Base-by-base conservation (phyloP, 768 basidiomycete genomes). In the Mycena chlorophos region DNA sequence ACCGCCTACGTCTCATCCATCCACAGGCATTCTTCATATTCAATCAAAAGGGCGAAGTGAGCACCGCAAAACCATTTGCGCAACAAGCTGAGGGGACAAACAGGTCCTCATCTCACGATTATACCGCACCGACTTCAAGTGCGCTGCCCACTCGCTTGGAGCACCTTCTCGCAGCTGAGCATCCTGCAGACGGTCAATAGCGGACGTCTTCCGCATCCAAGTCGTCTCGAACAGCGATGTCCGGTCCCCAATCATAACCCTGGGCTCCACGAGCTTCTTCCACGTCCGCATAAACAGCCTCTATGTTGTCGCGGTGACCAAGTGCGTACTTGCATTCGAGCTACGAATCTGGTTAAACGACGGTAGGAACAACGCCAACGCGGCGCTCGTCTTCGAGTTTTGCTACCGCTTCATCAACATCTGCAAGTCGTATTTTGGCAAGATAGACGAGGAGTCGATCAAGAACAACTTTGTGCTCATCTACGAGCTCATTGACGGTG, bases 401-500 rank as follows among this genome's bases (percentile, higher is more conserved):
- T 87, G 92, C 70, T 99, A 98, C 75, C 87, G 93, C 29, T 96
- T 99, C 73, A 93, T 95, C 70, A 84, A 87, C 58, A 97, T 98
- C 63, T 89, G 88, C 58, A 90, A 92, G 70, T 87, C 92, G 5
- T 99, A 99, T 77, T 99, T 98, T 74, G 94, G 95, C 42, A 98
- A 98, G 74, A 84, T 99, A 22, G 97, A 99, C 67, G 97, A 99
- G 69, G 96, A 98, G 70, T 84, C 91, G 20, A 88, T 99, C 62
- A 99, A 98, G 86, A 98, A 96, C 72, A 99, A 99, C 74, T 99
- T 99, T 71, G 94, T 95, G 40, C 76, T 99, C 48, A 96, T 99
- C 42, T 99, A 99, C 65, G 97, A 99, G 72, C 82, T 99, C 38
- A 89, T 98, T 62, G 97, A 99, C 67, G 96, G 96, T 94, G 57